Evolutionary conservation across 2,329 filamentous ascomycete genomes (phyloP), one percentile per base, ranked within the genome.

Genomic region (Clarireedia homoeocarpa): DNA sequence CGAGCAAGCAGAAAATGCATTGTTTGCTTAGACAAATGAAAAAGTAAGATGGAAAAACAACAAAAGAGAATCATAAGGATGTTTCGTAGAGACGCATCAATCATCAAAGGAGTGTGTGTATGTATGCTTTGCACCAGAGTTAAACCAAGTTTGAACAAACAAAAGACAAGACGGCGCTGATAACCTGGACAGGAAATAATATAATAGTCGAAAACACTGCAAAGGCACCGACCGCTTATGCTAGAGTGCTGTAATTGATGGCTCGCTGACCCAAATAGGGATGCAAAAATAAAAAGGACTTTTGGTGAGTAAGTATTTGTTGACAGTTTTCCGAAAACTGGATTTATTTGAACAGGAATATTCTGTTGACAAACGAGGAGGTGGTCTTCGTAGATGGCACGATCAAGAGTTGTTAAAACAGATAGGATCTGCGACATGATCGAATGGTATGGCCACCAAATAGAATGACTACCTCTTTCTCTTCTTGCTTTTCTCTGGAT

Each of bases 401-500:
- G 14, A 47, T 15, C 9, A 24, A 47, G 23, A n/a, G 7, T 4
- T 24, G n/a, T 27, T 27, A 15, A 47, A 20, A 20, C 45, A 47
- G n/a, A 20, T 20, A 47, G 23, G 9, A 47, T 47, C n/a, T 15
- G 26, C 14, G 23, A 24, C 6, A 20, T 26, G 45, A 20, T n/a
- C 39, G 39, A 20, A 15, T 17, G 6, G 15, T 6, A n/a, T 42
- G 39, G 39, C 20, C 5, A 42, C 20, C 39, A 6, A 42, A 14
- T 26, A 10, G 15, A 34, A 26, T 27, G 4, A 36, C 57, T 73
- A 85, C 67, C 83, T 77, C 76, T 88, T 88, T 67, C 84, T 78
- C 74, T 87, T 87, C 77, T 86, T 86, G 69, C 75, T 82, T 74
- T 85, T 85, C 62, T 84, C 81, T 44, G 71, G 66, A 52, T 65